phyloP scores from a whole-genome alignment of 768 basidiomycete species.

The Dacryopinax spathularia region DNA sequence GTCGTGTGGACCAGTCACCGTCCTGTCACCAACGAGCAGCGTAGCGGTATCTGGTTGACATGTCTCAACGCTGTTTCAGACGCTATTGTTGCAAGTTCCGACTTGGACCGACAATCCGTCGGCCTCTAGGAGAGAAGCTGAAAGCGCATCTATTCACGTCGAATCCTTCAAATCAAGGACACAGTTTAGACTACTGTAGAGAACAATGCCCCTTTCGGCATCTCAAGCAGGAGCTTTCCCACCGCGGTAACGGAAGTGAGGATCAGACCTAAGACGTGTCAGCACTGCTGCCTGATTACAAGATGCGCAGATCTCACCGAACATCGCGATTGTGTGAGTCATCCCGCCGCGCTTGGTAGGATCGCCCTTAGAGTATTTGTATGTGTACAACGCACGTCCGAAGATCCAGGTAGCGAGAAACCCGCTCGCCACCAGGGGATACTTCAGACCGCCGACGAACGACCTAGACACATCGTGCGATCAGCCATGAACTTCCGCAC shows the following conservation, averaged over 20 bases:
- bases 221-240: not conserved
- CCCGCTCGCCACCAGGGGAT: constrained; percentile 31
- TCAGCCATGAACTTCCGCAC: not conserved
- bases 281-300: not conserved
- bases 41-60: no score
- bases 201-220: not conserved
- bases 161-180: no score
- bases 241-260: not conserved
- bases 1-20: no score
- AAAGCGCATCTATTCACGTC: no score
- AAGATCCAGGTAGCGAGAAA: constrained; percentile 29
- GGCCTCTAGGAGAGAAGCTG: no score
- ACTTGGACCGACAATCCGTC: no score
- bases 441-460: constrained; percentile 29
- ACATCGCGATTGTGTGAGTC: not conserved
- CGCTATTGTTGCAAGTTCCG: no score
- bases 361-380: constrained; percentile 33
- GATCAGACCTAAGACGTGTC: not conserved
- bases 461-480: not conserved
- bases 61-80: no score
- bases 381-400: constrained; percentile 33
- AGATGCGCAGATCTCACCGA: not conserved
- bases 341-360: constrained; percentile 16
- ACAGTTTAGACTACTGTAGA: no score
- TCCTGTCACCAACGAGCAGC: no score